Conservation (phyloP, 176 grass and related monocot species). For the Areca catechu region DNA sequence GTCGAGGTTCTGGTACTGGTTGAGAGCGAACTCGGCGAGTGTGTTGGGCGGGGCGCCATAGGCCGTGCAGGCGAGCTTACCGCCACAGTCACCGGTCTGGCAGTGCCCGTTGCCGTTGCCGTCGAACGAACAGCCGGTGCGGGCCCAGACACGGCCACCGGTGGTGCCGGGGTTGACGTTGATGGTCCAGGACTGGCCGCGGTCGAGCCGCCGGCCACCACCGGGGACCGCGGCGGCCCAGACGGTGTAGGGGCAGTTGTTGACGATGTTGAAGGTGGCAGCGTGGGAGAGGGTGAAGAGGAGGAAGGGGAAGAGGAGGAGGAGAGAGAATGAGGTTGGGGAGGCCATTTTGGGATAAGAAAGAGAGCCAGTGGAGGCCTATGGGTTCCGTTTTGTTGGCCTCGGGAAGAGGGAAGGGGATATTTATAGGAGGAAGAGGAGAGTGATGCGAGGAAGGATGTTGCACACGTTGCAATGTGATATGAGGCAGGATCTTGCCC, state of each 20-base stretch:
- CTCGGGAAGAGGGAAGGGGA: too few species aligned
- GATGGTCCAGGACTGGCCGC: slow-evolving; percentile 27
- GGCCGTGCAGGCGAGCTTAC: slow-evolving; percentile 23
- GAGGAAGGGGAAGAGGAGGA: neutral
- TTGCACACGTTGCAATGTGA: too few species aligned
- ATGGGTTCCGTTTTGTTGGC: too few species aligned
- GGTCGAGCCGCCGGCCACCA: slow-evolving; percentile 27
- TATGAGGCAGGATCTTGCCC: too few species aligned
- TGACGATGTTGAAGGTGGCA: too few species aligned
- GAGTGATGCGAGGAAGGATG: too few species aligned
- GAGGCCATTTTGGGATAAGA: slow-evolving; percentile 13
- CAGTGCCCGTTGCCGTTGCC: slow-evolving; percentile 3
- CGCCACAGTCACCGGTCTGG: slow-evolving; percentile 26
- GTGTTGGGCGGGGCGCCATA: slow-evolving; percentile 38
- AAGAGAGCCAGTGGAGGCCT: too few species aligned
- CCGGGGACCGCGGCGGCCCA: too few species aligned
- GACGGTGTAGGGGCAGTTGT: too few species aligned
- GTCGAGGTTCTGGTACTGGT: neutral
- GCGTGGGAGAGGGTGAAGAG: too few species aligned
- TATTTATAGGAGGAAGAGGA: too few species aligned
- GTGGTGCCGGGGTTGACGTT: slow-evolving; percentile 16
- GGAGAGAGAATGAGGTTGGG: slow-evolving; percentile 4
- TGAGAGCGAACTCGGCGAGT: slow-evolving; percentile 40
- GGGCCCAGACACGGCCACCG: slow-evolving; percentile 35
- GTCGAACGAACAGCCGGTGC: slow-evolving; percentile 35